Base-by-base conservation (phyloP, 139 green algal genomes). In the Pseudopediastrum boryanum region DNA sequence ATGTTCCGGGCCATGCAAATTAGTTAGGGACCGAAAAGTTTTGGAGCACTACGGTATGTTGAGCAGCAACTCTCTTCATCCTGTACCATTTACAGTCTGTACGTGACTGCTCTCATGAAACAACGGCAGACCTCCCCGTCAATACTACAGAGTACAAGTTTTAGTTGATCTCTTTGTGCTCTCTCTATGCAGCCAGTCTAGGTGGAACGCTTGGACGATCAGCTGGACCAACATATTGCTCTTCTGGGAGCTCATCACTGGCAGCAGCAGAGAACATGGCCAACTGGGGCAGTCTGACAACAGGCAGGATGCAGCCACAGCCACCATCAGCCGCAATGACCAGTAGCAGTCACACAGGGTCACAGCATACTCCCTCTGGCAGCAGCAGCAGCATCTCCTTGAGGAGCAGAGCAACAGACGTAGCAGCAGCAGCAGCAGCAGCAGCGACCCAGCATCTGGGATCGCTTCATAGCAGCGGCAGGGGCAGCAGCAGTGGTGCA, bases 401-500 rank as follows among this genome's bases (percentile, higher is more conserved):
- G 58, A 25, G 58, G 58, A 27, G 58, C 58, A 66, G n/a, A 16
- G 27, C 21, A n/a, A 12, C 58, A 9, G 58, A 12, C 1, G 21
- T 38, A n/a, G 58, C n/a, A 66, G 56, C 56, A 65, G 29, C 56
- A 64, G 5, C 39, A 44, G 9, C 66, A 75, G 66, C 66, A 61
- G n/a, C 42, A 75, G 66, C 42, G 59, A 41, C 48, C 16, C 21
- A 21, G 48, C 16, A 58, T 16, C 13, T 41, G 25, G 1, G 29
- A 7, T n/a, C 35, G 61, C 16, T 38, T 36, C n/a, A 36, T 42
- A 43, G 61, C 61, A 16, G 44, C 25, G 23, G 61, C 61, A 69
- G 4, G 21, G 35, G 63, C 63, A 71, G 63, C 63, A 71, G 36
- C 63, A 51, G 36, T n/a, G n/a, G n/a, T n/a, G n/a, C 63, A 65